Base-by-base conservation (phyloP, 768 basidiomycete genomes). In the Lyophyllum decastes region DNA sequence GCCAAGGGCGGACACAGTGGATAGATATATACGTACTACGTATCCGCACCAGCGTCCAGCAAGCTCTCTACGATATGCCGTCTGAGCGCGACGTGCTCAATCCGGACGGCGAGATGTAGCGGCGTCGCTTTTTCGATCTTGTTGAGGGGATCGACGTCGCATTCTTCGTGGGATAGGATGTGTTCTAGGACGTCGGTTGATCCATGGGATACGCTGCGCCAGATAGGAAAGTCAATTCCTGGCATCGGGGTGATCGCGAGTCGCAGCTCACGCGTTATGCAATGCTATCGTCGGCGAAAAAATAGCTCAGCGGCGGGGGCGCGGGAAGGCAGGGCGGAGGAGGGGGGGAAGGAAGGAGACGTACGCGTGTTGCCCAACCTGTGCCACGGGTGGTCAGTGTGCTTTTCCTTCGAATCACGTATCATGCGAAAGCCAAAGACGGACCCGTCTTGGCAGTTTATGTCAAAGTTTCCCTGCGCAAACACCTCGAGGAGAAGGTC, bases 91-190 rank as follows among this genome's bases (percentile, higher is more conserved):
- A 68, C 70, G 59, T 88, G 78, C 33, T 83, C 75, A 44, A 89
- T 70, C 60, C 73, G 71, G 8, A 89, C 71, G 8, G 90, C 92
- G 24, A 92, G 79, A 69, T 94, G 92, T 16, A 95, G 76, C 3
- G 93, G 93, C 0, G 93, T 94, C 7, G 85, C 84, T 9, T 80
- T 80, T 48, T 88, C 85, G 26, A 89, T 66, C 19, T 79, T 78
- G 71, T 94, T 94, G 65, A 83, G 76, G 17, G 85, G 84, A 68
- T 95, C 92, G 50, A 93, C 90, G 66, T 94, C 92, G 73, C 91
- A 93, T 4, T 79, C 82, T 11, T 92, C 89, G 64, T 85, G 78
- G 4, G 82, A 82, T 33, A 95, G 79, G 61, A 94, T 83, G 54
- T 87, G 78, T 60, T 93, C 90, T 3, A 93, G 75, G 48, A 88